A percentile compares a stretch with the other conserved stretches of the same genome.
phyloP scores from a whole-genome alignment of 352 stramenopile species.

The Pythium pectinolyticum region DNA sequence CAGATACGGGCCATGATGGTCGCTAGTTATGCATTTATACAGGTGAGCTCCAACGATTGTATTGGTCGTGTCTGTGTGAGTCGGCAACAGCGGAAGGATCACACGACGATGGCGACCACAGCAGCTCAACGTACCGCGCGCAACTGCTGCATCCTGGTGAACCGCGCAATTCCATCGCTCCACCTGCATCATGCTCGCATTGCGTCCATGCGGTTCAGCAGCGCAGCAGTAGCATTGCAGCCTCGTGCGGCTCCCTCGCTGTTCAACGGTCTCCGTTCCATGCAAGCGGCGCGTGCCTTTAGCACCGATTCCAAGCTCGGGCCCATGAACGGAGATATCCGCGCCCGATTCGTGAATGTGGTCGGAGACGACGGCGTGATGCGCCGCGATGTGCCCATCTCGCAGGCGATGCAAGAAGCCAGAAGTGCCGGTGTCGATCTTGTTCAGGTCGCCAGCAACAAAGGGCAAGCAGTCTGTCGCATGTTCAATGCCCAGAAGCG shows the following conservation, averaged over 20 bases:
- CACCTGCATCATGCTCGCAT: not conserved
- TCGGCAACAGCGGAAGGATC: conserved; percentile 11
- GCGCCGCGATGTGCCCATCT: conserved; percentile 49
- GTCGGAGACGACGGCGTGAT: conserved; percentile 55
- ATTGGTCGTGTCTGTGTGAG: conserved; percentile 17
- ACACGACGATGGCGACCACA: conserved; percentile 15
- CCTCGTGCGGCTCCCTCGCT: not conserved
- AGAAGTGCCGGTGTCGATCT: conserved; percentile 54
- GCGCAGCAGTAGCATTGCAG: not conserved
- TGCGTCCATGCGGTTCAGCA: not conserved
- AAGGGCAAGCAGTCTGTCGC: conserved; percentile 46
- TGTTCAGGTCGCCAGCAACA: conserved; percentile 62
- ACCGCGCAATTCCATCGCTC: not conserved
- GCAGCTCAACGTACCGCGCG: conserved; percentile 6
- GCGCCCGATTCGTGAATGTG: conserved; percentile 49
- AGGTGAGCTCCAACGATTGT: conserved; percentile 8
- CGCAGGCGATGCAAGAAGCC: conserved; percentile 55
- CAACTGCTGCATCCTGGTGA: conserved; percentile 6
- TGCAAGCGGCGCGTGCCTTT: conserved; percentile 16
- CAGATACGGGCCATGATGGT: not conserved
- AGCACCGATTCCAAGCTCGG: conserved; percentile 39
- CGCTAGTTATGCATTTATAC: conserved; percentile 16
- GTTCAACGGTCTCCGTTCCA: not conserved
- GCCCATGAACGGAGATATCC: conserved; percentile 65
- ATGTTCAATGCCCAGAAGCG: conserved; percentile 81